These are phyloP conservation scores for Xylariaceae sp. DNA, from an alignment of 2,329 filamentous ascomycete species.

Conservation along the genomic window DNA sequence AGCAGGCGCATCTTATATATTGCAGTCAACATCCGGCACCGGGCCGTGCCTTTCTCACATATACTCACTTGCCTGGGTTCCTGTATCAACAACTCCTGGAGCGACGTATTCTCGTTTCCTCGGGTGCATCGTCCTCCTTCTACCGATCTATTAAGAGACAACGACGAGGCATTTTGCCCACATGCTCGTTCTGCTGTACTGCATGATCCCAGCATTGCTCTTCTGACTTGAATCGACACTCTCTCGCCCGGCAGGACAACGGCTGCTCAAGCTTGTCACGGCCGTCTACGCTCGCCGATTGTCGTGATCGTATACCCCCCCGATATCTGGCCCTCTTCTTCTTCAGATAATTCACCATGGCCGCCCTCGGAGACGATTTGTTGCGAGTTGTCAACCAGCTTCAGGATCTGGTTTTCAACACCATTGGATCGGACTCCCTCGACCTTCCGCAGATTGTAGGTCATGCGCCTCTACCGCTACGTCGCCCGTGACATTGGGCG, in stretches of 20 bases:
- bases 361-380: conserved; percentile 91
- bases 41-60: conserved; percentile 8
- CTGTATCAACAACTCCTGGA: conserved; percentile 2
- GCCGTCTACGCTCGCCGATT: conserved; percentile 5
- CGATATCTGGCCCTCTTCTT: background rate
- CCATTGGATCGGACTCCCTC: conserved; percentile 96
- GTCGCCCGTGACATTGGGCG: background rate
- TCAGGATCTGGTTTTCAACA: conserved; percentile 98
- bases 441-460: conserved; percentile 96
- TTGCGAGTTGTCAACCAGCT: conserved; percentile 95
- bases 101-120: background rate
- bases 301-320: background rate
- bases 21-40: conserved; percentile 8
- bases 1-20: conserved; percentile 15
- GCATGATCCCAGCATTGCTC: conserved; percentile 1
- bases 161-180: conserved; percentile 2
- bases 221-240: conserved; percentile 1
- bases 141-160: background rate
- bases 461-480: conserved; percentile 25
- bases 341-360: conserved; percentile 53
- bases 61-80: conserved; percentile 6
- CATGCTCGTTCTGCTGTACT: conserved; percentile 3
- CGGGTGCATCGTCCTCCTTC: background rate
- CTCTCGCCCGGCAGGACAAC: conserved; percentile 1
- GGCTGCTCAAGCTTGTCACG: conserved; percentile 3